A percentile compares a stretch with the other conserved stretches of the same genome.
These are phyloP conservation scores for Populus hybrid DNA, from an alignment of 441 rosid species.

Conservation along the genomic window DNA sequence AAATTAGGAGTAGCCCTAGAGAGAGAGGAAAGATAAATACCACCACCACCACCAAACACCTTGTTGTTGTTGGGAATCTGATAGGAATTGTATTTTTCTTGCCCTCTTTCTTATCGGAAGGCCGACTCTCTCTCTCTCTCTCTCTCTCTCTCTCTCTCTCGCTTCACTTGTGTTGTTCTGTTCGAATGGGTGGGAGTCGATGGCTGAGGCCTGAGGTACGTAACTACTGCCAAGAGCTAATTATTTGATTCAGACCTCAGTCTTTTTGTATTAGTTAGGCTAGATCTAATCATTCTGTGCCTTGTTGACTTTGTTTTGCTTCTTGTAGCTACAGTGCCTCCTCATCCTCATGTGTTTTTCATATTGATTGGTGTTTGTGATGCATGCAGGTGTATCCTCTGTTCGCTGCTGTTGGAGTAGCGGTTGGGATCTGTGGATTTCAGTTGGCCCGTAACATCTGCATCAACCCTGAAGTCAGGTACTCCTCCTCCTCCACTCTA, in stretches of 20 bases:
- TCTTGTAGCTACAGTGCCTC: slow-evolving; percentile 6
- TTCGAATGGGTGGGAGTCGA: slow-evolving; percentile 51
- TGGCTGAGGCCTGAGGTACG: slow-evolving; percentile 94
- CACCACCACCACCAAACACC: not conserved
- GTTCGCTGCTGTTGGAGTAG: slow-evolving; percentile 85
- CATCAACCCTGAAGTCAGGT: slow-evolving; percentile 99
- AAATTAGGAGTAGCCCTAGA: not conserved
- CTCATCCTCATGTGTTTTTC: not conserved
- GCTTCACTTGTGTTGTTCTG: not conserved
- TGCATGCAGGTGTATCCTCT: slow-evolving; percentile 74
- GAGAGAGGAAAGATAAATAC: not conserved
- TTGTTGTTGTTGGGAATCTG: not conserved
- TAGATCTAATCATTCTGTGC: not conserved
- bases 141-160: not conserved
- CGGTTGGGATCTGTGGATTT: slow-evolving; percentile 81
- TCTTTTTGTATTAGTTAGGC: not conserved
- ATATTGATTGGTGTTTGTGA: not conserved
- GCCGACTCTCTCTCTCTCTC: too few species aligned
- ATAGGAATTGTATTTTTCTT: not conserved
- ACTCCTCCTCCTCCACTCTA: not conserved
- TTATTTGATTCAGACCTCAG: not conserved
- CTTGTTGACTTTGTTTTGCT: not conserved
- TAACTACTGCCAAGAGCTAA: not conserved
- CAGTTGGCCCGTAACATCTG: slow-evolving; percentile 78
- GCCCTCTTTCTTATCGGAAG: not conserved